These are phyloP conservation scores for Phymatotrichopsis omnivora DNA, from an alignment of 2,329 filamentous ascomycete species.

Conservation along the genomic window DNA sequence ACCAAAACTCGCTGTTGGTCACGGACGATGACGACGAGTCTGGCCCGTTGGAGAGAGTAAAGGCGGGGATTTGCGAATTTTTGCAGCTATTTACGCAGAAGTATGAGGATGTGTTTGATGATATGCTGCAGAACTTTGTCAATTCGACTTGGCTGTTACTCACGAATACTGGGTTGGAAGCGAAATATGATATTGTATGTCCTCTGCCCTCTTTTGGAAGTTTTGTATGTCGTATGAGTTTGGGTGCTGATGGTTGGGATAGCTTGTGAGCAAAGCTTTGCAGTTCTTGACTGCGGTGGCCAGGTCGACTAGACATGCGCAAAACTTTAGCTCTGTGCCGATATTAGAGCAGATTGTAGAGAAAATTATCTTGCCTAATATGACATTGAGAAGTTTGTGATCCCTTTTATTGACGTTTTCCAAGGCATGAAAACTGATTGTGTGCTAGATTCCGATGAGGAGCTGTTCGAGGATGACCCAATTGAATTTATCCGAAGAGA, in stretches of 20 bases:
- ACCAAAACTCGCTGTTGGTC: conserved; percentile 70
- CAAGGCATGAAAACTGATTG: background rate
- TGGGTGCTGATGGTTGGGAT: background rate
- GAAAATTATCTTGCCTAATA: conserved; percentile 89
- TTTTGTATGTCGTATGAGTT: background rate
- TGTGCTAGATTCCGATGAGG: conserved; percentile 66
- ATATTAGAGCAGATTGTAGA: conserved; percentile 81
- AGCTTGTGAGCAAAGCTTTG: conserved; percentile 80
- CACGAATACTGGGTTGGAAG: conserved; percentile 74
- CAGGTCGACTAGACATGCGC: conserved; percentile 64
- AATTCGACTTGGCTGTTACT: conserved; percentile 83
- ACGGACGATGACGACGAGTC: conserved; percentile 86
- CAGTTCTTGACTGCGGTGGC: conserved; percentile 90
- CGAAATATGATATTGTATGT: conserved; percentile 68
- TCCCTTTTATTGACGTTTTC: background rate
- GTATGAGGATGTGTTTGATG: conserved; percentile 86
- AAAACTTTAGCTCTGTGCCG: conserved; percentile 71
- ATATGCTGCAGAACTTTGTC: conserved; percentile 72
- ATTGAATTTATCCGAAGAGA: conserved; percentile 97
- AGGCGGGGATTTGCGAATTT: conserved; percentile 85
- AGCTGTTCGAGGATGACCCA: conserved; percentile 95
- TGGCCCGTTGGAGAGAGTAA: conserved; percentile 73
- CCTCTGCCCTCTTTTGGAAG: background rate
- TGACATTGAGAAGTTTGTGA: conserved; percentile 55
- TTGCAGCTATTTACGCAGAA: conserved; percentile 87